Conservation (phyloP, 495 filamentous ascomycete genomes). For the Aspergillus conjunctus region DNA sequence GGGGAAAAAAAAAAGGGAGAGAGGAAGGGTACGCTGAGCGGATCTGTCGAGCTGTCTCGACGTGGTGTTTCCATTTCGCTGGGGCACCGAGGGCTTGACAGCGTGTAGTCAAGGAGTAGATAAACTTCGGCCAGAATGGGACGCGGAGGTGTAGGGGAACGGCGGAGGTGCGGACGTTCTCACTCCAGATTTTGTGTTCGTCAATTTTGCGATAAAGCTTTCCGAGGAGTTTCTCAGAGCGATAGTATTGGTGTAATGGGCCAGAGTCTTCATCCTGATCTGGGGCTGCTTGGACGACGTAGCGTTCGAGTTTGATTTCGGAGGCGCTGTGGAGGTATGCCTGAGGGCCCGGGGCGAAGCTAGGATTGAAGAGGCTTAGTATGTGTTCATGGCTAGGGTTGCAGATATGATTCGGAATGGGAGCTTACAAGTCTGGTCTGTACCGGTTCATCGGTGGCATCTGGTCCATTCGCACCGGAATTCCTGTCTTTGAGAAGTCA, state of each 20-base stretch:
- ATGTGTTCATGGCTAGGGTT: neutral
- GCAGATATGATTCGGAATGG: neutral
- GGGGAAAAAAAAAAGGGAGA: neutral
- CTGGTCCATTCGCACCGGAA: slow-evolving; percentile 53
- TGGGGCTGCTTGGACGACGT: slow-evolving; percentile 21
- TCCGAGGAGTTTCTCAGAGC: slow-evolving; percentile 69
- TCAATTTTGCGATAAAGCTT: slow-evolving; percentile 74
- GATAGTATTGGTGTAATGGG: slow-evolving; percentile 57
- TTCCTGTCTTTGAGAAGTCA: slow-evolving; percentile 81
- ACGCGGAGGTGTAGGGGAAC: neutral
- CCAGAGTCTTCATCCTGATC: slow-evolving; percentile 56
- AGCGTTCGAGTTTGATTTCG: slow-evolving; percentile 19
- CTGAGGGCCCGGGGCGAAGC: slow-evolving; percentile 65
- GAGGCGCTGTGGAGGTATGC: slow-evolving; percentile 46
- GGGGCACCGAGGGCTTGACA: slow-evolving; percentile 44
- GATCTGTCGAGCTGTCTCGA: slow-evolving; percentile 49
- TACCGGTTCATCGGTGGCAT: slow-evolving; percentile 43
- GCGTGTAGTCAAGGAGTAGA: slow-evolving; percentile 45
- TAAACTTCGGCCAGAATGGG: slow-evolving; percentile 26
- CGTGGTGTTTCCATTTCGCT: slow-evolving; percentile 48
- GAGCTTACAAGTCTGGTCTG: slow-evolving; percentile 57
- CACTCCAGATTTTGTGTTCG: slow-evolving; percentile 65
- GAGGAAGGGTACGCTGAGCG: slow-evolving; percentile 48
- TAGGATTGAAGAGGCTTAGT: neutral
- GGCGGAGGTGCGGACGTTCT: slow-evolving; percentile 32